Evolutionary conservation across 768 basidiomycete species (phyloP).

Genomic region (Gloeophyllum trabeum): DNA sequence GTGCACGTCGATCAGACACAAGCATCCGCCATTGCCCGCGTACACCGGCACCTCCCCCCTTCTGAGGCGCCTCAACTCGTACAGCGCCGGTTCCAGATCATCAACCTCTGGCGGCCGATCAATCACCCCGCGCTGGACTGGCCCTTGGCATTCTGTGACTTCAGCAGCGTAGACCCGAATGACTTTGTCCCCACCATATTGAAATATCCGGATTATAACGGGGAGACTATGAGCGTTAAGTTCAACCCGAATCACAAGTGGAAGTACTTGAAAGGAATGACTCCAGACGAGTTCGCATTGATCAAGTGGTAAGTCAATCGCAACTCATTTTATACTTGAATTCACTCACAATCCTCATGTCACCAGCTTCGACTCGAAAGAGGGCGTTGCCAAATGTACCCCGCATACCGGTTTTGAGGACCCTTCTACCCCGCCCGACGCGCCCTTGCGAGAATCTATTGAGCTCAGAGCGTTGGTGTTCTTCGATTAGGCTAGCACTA

Average conservation of each 20-base stretch:
- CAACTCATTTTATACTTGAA: not conserved
- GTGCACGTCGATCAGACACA: slow-evolving; percentile 38
- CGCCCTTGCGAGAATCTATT: slow-evolving; percentile 44
- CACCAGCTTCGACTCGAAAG: slow-evolving; percentile 20
- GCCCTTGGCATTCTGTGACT: slow-evolving; percentile 39
- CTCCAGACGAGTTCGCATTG: slow-evolving; percentile 30
- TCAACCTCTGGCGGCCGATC: slow-evolving; percentile 47
- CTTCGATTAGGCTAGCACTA: no score
- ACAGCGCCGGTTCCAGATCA: slow-evolving; percentile 35
- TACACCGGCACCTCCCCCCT: slow-evolving; percentile 29
- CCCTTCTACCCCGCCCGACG: slow-evolving; percentile 35
- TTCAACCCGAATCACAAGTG: slow-evolving; percentile 28
- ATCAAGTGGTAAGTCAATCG: slow-evolving; percentile 38
- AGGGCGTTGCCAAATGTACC: slow-evolving; percentile 38
- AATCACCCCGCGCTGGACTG: slow-evolving; percentile 30
- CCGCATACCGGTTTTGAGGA: slow-evolving; percentile 58
- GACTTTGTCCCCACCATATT: slow-evolving; percentile 28
- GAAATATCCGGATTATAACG: slow-evolving; percentile 28
- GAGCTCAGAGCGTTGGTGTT: slow-evolving; percentile 57
- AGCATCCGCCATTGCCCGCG: slow-evolving; percentile 25
- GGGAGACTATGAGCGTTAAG: slow-evolving; percentile 28
- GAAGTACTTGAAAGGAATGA: slow-evolving; percentile 34
- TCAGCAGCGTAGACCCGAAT: slow-evolving; percentile 24
- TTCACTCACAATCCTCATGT: not conserved
- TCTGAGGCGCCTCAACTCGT: slow-evolving; percentile 26